Percentiles rank a stretch among this genome's conserved stretches.
Conservation (phyloP, 441 rosid genomes). For the Euphorbia schlechtendalii region DNA sequence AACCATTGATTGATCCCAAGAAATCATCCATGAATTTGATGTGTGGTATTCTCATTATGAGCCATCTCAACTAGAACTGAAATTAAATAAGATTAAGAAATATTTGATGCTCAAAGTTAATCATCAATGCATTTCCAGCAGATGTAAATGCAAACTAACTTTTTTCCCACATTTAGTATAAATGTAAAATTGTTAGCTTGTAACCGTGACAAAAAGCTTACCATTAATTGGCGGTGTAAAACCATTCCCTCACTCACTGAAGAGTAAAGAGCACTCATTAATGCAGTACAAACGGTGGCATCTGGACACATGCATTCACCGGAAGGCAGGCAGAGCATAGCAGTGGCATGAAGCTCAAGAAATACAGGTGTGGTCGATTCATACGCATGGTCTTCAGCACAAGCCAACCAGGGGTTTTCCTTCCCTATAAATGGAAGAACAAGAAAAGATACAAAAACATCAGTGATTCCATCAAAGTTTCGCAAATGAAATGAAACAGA, state of each 20-base stretch:
- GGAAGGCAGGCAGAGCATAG: slow-evolving; percentile 90
- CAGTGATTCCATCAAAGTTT: not conserved
- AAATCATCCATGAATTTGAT: slow-evolving; percentile 1
- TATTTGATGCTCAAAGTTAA: too few relatives aligned
- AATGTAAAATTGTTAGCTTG: not conserved
- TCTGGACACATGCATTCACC: slow-evolving; percentile 94
- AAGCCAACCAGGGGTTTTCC: slow-evolving; percentile 71
- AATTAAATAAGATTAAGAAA: slow-evolving; percentile 3
- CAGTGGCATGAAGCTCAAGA: slow-evolving; percentile 87
- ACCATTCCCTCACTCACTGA: slow-evolving; percentile 80
- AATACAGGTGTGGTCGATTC: slow-evolving; percentile 50
- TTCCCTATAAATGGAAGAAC: too few relatives aligned
- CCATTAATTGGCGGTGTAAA: slow-evolving; percentile 76
- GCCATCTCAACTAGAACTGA: not conserved
- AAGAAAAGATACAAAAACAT: not conserved
- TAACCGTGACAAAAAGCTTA: slow-evolving; percentile 24
- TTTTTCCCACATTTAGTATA: not conserved
- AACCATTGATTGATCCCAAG: slow-evolving; percentile 2
- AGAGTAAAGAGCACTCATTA: slow-evolving; percentile 90
- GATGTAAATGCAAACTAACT: too few relatives aligned
- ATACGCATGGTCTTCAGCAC: slow-evolving; percentile 43
- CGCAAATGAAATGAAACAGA: not conserved
- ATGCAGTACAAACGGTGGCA: slow-evolving; percentile 72
- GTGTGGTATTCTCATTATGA: too few relatives aligned
- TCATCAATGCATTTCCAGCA: too few relatives aligned